These are phyloP conservation scores for Glaciozyma antarctica DNA, from an alignment of 768 basidiomycete genomes.

Conservation along the genomic window DNA sequence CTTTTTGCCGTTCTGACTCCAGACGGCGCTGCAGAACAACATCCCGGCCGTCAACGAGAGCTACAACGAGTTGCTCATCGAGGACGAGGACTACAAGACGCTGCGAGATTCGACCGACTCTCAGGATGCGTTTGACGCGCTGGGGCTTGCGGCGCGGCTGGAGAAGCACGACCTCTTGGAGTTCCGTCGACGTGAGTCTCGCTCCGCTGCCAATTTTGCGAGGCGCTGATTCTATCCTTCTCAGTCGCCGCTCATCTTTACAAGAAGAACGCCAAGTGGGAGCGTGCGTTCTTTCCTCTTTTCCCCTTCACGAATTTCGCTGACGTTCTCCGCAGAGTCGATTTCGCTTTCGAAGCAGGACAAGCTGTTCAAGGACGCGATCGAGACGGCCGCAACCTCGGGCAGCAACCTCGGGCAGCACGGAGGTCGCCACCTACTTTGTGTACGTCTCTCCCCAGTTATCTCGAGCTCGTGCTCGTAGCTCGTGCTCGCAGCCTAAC, in stretches of 20 bases:
- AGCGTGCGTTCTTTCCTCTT: constrained; percentile 38
- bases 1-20: not conserved
- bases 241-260: constrained; percentile 81
- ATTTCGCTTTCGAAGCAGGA: constrained; percentile 91
- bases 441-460: constrained; percentile 36
- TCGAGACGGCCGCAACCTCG: constrained; percentile 83
- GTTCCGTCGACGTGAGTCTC: constrained; percentile 57
- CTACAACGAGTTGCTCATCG: constrained; percentile 94
- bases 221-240: not conserved
- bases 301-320: not conserved
- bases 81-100: constrained; percentile 98
- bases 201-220: constrained; percentile 10
- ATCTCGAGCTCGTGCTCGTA: too few relatives aligned
- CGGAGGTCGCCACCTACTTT: constrained; percentile 88
- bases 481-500: not conserved
- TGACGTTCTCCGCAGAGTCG: constrained; percentile 49
- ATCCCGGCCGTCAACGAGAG: constrained; percentile 96
- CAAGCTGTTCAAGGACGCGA: constrained; percentile 92
- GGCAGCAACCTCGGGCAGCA: constrained; percentile 65
- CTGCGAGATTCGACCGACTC: constrained; percentile 95
- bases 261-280: constrained; percentile 97
- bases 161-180: constrained; percentile 87
- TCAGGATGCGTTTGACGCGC: constrained; percentile 95
- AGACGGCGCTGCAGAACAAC: constrained; percentile 56
- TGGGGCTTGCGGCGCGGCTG: constrained; percentile 69